Evolutionary conservation across 352 stramenopile species (phyloP), one percentile per base, ranked within the genome.

Genomic region (Discostella stelligera): DNA sequence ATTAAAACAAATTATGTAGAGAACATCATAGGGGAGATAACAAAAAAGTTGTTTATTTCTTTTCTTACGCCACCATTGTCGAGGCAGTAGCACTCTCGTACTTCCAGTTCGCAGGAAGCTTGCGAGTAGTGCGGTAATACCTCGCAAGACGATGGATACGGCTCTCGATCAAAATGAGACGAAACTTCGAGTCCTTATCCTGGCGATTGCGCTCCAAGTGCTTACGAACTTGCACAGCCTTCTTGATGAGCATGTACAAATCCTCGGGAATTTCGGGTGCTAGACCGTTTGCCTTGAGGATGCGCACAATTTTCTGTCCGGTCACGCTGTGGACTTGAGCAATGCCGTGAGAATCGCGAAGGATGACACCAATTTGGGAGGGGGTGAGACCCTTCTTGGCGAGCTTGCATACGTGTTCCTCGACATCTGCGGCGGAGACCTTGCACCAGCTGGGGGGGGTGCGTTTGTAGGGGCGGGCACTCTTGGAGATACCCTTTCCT

Each of bases 171-270:
- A 99, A 94, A 97, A 99, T 99, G 48, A 99, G 94, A 90, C 97
- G 95, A 94, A 99, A 99, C 94, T 99, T 99, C 85, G 96, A 98
- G 92, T 99, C 97, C 93, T 99, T 99, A 91, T 99, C 97, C 89
- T 98, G 96, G 87, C 96, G 94, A 92, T 99, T 99, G 79, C 95
- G 92, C 90, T 99, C 97, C 63, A 99, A 91, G 93, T 99, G 97
- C 93, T 99, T 99, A 84, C 97, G 95, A 44, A 99, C 96, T 82
- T 96, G 94, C 79, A 99, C 97, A 67, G 97, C 97, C 94, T 99
- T 99, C 95, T 99, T 99, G 94, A 99, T 99, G 64, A 99, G 94
- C 95, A 98, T 98, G 95, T 99, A 99, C 79, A 99, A 91, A 92
- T 99, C 97, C 91, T 99, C 97, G 37, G 97, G 97, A 74, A 99